phyloP scores from a whole-genome alignment of 768 basidiomycete genomes.

The Strobilomyces echinocephalus region DNA sequence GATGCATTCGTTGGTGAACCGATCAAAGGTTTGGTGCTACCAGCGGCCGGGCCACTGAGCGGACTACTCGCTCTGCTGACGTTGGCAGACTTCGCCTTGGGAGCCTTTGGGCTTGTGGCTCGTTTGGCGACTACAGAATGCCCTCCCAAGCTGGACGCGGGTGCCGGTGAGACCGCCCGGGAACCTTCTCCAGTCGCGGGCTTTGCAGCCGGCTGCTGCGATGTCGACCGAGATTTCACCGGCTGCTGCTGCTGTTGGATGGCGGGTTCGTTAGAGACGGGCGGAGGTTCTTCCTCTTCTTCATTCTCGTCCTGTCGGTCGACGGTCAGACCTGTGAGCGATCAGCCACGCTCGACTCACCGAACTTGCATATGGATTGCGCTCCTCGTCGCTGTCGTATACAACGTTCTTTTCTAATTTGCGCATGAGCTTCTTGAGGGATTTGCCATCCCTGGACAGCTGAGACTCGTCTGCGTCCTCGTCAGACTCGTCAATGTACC shows the following conservation, averaged over 20 bases:
- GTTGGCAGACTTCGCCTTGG: slow-evolving; percentile 48
- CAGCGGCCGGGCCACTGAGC: slow-evolving; percentile 39
- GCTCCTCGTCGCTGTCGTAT: slow-evolving; percentile 79
- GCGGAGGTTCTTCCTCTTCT: slow-evolving; percentile 60
- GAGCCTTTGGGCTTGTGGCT: slow-evolving; percentile 75
- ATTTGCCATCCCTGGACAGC: slow-evolving; percentile 66
- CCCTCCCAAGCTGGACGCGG: slow-evolving; percentile 57
- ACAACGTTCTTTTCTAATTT: slow-evolving; percentile 77
- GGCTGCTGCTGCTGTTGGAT: slow-evolving; percentile 40
- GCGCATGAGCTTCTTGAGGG: slow-evolving; percentile 81
- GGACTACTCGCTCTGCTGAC: slow-evolving; percentile 58
- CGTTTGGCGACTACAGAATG: slow-evolving; percentile 80
- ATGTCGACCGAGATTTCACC: slow-evolving; percentile 42
- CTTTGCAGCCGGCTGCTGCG: slow-evolving; percentile 34
- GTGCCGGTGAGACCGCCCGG: slow-evolving; percentile 50
- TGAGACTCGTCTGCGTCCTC: slow-evolving; percentile 62
- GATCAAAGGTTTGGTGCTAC: slow-evolving; percentile 16
- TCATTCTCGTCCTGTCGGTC: slow-evolving; percentile 60
- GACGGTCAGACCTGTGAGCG: neutral
- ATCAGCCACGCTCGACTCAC: slow-evolving; percentile 36
- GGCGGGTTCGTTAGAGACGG: slow-evolving; percentile 40
- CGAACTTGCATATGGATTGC: slow-evolving; percentile 76
- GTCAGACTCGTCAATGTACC: slow-evolving; percentile 68
- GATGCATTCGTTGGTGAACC: slow-evolving; percentile 33
- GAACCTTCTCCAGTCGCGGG: slow-evolving; percentile 37